Evolutionary conservation across 1,284 basidiomycete species (phyloP), one percentile per base, ranked within the genome.

Genomic region (Malassezia restricta): DNA sequence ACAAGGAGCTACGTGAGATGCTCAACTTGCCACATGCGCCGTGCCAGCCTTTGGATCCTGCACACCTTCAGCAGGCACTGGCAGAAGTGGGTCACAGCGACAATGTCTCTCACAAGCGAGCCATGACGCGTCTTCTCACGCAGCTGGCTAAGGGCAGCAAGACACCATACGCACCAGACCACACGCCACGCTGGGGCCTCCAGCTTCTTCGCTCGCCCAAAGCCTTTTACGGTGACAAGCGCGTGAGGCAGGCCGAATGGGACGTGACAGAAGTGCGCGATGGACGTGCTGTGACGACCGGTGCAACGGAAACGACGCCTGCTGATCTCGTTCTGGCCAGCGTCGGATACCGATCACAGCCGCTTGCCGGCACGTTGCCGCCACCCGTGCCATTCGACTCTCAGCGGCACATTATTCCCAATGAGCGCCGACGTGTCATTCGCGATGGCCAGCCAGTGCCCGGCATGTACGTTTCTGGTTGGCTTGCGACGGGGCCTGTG

Each of bases 1-100:
- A 86, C 43, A 96, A 96, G 75, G 94, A 98, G 74, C 78, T 95
- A 3, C 78, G 92, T 27, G 92, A 98, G 76, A 81, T 96, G 79
- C 81, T 89, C 61, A 80, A 80, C 42, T 80, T 96, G 12, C 78
- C 82, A 1, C 80, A 83, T 39, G 81, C 83, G 0, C 78, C 80
- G 8, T 82, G 91, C 78, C 74, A 77, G 14, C 68, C 74, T 5
- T 62, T 76, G 3, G 66, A 74, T 28, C 43, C 54, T 24, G 61
- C 64, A 0, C 51, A 74, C 28, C 76, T 77, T 0, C 62, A 74
- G 38, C 57, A 44, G 9, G 64, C 69, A 4, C 64, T 77, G 1
- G 66, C 63, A 17, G 39, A 56, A 17, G 40, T 58, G 3, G 54
- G 61, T 3, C 51, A 56, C 31, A 56, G 65, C 38, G 40, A 56